Evolutionary conservation across 441 rosid species (phyloP), one percentile per base, ranked within the genome.

Genomic region (Aquilaria agallochum): DNA sequence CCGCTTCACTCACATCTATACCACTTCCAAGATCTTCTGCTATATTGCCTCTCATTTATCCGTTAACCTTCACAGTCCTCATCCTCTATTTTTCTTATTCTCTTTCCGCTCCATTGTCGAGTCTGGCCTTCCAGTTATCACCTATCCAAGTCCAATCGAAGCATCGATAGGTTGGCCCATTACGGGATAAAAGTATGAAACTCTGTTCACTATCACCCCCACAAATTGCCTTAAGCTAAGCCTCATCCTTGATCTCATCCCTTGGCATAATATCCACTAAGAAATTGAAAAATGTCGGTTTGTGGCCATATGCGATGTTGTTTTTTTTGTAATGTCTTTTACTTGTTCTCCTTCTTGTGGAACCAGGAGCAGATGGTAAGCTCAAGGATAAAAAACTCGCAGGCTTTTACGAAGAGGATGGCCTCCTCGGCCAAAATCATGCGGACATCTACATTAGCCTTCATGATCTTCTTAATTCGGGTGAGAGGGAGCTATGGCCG

Each of bases 361-460:
- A 90, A 90, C 98, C 97, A 91, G 11, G 98, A 91, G 4, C 98
- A 84, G 70, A 91, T 94, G 34, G 98, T 91, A 63, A 94, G 95
- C 68, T 94, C 98, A 65, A 94, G 81, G 61, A 94, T 87, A 83
- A 94, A 94, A 60, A 94, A 90, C 86, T 94, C 97, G 59, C 96
- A 94, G 50, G 98, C 98, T 68, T 90, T 93, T 36, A 97, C 82
- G 69, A 93, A 90, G 44, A 93, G 80, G 67, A 93, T 81, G 51
- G 98, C 97, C 3, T 95, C 98, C 72, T 94, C 98, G 11, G 98
- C 97, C 9, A 96, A 88, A 83, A 93, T 93, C 98, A 93, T 93
- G 59, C 95, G 97, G 36, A 93, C 98, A 62, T 93, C 98, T 68
- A 90, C 97, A 60, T 93, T 95, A 36, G 98, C 96, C 72, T 93